Evolutionary conservation across 1,284 basidiomycete species (phyloP), one percentile per base, ranked within the genome.

Genomic region (Polyporus tsugae): DNA sequence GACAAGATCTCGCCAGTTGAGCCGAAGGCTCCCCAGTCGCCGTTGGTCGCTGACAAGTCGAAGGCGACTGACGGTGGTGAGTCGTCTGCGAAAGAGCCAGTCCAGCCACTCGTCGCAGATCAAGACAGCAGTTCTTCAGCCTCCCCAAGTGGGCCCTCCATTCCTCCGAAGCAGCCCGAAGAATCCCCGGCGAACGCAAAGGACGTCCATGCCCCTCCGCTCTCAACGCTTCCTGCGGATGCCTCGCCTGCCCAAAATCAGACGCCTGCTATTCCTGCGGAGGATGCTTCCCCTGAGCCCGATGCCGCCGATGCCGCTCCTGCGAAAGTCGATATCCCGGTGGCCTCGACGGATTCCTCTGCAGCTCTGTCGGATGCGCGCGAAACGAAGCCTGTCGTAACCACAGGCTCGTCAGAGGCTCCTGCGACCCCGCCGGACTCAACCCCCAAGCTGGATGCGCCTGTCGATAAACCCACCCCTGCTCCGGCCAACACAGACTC

Each of bases 121-220:
- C n/a, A 39, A 3, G 58, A 29, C 22, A n/a, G 10, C 15, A n/a
- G 55, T 35, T 38, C 55, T 38, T 41, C 60, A 5, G 52, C 22
- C 19, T 38, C 22, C 5, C 38, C 65, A 46, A 15, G 22, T 41
- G 22, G 2, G 36, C 60, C 38, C n/a, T 39, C 38, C 35, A 38
- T 38, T 22, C 38, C 65, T 36, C 39, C 65, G n/a, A 22, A 62
- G 64, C 22, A 60, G 60, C 11, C 65, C 38, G 64, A 65, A 15
- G 59, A 53, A 60, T 29, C 38, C 38, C 58, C 59, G 38, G 17
- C 17, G 46, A 39, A 46, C 25, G 58, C 25, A 1, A 36, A 53
- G 36, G 58, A 41, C 42, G 7, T 41, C 2, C 58, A 64, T 25
- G 4, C 49, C 7, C 1, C 46, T 55, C 9, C 33, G 3, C 25